Evolutionary conservation across 2,329 filamentous ascomycete genomes (phyloP).

Genomic region (Microthyrium microscopicum): DNA sequence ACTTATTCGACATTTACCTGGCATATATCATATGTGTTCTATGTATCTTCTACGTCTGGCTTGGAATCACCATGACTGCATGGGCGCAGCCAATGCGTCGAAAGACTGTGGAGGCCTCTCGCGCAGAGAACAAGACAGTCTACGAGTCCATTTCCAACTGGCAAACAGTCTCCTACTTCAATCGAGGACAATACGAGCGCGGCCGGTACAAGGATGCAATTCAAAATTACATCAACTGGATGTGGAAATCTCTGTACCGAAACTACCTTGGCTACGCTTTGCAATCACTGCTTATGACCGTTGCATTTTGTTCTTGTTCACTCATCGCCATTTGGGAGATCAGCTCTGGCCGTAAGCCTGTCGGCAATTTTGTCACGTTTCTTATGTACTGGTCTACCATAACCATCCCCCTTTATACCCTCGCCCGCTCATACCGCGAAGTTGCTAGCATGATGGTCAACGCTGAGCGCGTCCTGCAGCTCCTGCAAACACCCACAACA

Average conservation of each 20-base stretch:
- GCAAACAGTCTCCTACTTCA: conserved; percentile 44
- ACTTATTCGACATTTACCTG: conserved; percentile 42
- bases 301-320: conserved; percentile 32
- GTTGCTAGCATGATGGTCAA: conserved; percentile 42
- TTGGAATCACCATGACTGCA: conserved; percentile 25
- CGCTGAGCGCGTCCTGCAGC: conserved; percentile 42
- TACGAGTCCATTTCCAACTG: conserved; percentile 43
- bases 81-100: conserved; percentile 25
- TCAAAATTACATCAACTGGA: conserved; percentile 19
- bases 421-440: conserved; percentile 32
- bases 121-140: conserved; percentile 36
- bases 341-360: conserved; percentile 28
- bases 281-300: conserved; percentile 30
- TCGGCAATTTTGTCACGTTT: conserved; percentile 48
- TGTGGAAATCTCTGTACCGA: conserved; percentile 16
- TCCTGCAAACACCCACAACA: conserved; percentile 41
- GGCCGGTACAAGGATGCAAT: conserved; percentile 29
- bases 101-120: conserved; percentile 25
- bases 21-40: conserved; percentile 22
- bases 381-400: conserved; percentile 44
- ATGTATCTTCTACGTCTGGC: conserved; percentile 33
- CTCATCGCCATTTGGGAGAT: conserved; percentile 39
- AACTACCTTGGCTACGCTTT: conserved; percentile 20
- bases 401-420: conserved; percentile 30
- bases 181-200: conserved; percentile 37